Conservation (phyloP, 768 basidiomycete genomes). For the Suillus paluster region DNA sequence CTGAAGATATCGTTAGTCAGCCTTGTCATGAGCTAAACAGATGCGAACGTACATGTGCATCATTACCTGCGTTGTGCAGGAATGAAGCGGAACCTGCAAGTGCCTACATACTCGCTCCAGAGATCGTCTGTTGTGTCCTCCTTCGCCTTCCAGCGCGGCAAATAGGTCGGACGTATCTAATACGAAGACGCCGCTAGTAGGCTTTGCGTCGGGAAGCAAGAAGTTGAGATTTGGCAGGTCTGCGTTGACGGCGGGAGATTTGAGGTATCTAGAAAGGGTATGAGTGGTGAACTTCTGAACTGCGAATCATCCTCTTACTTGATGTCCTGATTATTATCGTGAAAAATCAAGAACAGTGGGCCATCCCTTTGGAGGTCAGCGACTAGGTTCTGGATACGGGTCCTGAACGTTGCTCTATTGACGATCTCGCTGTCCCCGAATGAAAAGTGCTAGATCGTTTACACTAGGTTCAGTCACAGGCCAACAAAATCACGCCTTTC, state of each 20-base stretch:
- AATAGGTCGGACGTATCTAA: constrained; percentile 80
- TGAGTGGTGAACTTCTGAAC: not conserved
- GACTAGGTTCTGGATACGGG: constrained; percentile 53
- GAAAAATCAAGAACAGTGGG: constrained; percentile 80
- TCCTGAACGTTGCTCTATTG: constrained; percentile 53
- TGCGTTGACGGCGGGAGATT: constrained; percentile 53
- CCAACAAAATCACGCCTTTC: constrained; percentile 12
- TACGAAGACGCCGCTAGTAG: constrained; percentile 59
- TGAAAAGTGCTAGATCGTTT: constrained; percentile 54
- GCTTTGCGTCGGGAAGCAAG: constrained; percentile 59
- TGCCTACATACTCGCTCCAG: constrained; percentile 68
- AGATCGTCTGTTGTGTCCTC: constrained; percentile 50
- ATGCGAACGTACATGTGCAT: constrained; percentile 66
- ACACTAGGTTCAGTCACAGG: not conserved
- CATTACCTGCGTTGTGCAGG: constrained; percentile 87
- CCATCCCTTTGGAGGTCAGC: constrained; percentile 45
- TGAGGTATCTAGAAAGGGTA: constrained; percentile 52
- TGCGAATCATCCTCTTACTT: constrained; percentile 47
- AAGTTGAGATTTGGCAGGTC: constrained; percentile 55
- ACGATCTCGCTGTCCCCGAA: constrained; percentile 68
- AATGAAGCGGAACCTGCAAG: constrained; percentile 58
- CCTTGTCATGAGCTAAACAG: not conserved
- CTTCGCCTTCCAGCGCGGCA: constrained; percentile 70
- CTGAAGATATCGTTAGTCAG: constrained; percentile 42
- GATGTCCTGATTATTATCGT: constrained; percentile 78